phyloP scores from a whole-genome alignment of 164 flowering plant genomes.

The Aristolochia contorta region DNA sequence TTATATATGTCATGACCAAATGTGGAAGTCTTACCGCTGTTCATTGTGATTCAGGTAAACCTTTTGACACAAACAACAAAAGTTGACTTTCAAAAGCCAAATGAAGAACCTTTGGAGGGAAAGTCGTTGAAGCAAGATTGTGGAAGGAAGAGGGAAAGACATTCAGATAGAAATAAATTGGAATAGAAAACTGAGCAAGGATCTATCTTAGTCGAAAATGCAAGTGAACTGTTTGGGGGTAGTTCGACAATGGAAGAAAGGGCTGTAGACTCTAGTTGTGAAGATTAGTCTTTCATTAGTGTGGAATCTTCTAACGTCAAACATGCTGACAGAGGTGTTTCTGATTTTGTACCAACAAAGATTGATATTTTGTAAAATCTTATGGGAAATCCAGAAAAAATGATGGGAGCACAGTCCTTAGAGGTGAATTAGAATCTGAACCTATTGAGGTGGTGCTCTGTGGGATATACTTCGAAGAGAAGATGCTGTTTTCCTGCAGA shows the following conservation, averaged over 20 bases:
- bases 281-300: not conserved
- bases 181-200: not conserved
- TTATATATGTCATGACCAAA: not conserved
- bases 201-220: not conserved
- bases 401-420: constrained; percentile 1
- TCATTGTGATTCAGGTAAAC: constrained; percentile 39
- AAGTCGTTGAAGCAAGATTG: not conserved
- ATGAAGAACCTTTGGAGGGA: constrained; percentile 13
- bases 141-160: not conserved
- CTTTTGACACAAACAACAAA: constrained; percentile 60
- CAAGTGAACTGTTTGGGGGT: not conserved
- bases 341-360: not conserved
- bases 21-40: not conserved
- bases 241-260: not conserved
- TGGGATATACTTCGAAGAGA: constrained; percentile 76
- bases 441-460: constrained; percentile 44
- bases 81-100: constrained; percentile 29
- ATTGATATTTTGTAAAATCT: not conserved
- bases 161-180: not conserved
- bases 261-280: not conserved
- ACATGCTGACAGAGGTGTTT: not conserved
- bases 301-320: not conserved
- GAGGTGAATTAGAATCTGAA: constrained; percentile 10
- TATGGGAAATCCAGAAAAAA: not conserved
- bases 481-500: constrained; percentile 45